Conservation (phyloP, 106 monocot genomes). For the Gastrodia elata region DNA sequence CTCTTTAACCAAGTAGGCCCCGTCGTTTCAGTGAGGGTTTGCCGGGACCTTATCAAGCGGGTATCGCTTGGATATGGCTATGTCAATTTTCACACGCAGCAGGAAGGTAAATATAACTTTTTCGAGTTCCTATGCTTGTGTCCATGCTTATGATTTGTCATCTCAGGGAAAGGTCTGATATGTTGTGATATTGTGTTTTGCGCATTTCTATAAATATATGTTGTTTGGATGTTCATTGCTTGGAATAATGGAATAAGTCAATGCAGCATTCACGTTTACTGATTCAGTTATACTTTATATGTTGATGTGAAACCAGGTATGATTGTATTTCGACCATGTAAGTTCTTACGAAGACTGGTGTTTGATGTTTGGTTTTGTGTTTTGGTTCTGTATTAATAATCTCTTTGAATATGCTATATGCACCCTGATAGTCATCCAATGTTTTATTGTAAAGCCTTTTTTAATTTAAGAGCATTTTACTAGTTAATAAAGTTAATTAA, state of each 20-base stretch:
- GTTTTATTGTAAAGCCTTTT: too few relatives aligned
- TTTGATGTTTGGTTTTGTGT: too few relatives aligned
- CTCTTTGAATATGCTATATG: too few relatives aligned
- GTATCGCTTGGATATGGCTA: slow-evolving; percentile 51
- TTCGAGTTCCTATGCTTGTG: not conserved
- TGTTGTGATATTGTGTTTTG: not conserved
- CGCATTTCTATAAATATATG: not conserved
- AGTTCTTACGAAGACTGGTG: too few relatives aligned
- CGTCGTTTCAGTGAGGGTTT: slow-evolving; percentile 44
- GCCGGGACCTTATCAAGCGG: slow-evolving; percentile 26
- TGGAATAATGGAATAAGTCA: not conserved
- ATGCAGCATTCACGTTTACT: not conserved
- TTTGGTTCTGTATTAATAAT: too few relatives aligned
- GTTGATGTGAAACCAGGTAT: not conserved
- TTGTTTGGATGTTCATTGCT: not conserved
- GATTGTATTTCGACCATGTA: too few relatives aligned
- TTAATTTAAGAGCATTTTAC: too few relatives aligned
- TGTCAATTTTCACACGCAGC: slow-evolving; percentile 29
- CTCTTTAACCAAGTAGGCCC: slow-evolving; percentile 28
- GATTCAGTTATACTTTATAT: not conserved
- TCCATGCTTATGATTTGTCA: not conserved
- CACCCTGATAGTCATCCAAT: too few relatives aligned
- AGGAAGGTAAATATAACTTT: not conserved
- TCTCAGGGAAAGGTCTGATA: not conserved
- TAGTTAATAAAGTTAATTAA: too few relatives aligned